These are phyloP conservation scores for Tothia fuscella DNA, from an alignment of 2,329 filamentous ascomycete species.

Conservation along the genomic window DNA sequence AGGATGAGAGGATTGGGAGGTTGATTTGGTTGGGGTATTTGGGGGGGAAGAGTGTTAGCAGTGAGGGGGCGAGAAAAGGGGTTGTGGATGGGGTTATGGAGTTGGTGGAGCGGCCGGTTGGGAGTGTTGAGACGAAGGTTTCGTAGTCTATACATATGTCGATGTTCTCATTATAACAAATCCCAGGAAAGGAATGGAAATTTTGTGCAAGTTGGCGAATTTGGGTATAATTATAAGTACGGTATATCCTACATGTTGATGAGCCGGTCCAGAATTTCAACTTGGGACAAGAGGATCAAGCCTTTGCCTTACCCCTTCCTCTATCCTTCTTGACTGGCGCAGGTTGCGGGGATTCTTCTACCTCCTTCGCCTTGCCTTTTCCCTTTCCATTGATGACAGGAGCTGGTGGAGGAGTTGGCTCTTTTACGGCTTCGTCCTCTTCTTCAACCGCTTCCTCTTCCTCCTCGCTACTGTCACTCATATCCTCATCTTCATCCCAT, in stretches of 20 bases:
- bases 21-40: conserved; percentile 86
- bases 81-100: conserved; percentile 81
- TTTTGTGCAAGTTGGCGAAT: too few relatives aligned
- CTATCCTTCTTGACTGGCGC: too few relatives aligned
- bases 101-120: conserved; percentile 77
- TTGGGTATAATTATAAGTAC: too few relatives aligned
- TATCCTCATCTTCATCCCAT: conserved; percentile 63
- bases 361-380: conserved; percentile 1
- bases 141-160: too few relatives aligned
- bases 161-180: too few relatives aligned
- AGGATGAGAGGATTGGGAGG: conserved; percentile 68
- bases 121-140: conserved; percentile 74
- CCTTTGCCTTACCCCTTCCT: too few relatives aligned
- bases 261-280: too few relatives aligned
- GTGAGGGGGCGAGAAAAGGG: conserved; percentile 65
- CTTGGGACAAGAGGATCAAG: too few relatives aligned
- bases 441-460: conserved; percentile 22
- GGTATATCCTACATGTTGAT: too few relatives aligned
- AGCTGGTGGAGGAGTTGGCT: too few relatives aligned
- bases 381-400: conserved; percentile 7
- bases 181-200: too few relatives aligned
- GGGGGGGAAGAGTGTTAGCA: conserved; percentile 74
- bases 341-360: too few relatives aligned
- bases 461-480: conserved; percentile 36
- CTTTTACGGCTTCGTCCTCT: conserved; percentile 11